These are phyloP conservation scores for Suillus hirtellus DNA, from an alignment of 768 basidiomycete species.

Conservation along the genomic window DNA sequence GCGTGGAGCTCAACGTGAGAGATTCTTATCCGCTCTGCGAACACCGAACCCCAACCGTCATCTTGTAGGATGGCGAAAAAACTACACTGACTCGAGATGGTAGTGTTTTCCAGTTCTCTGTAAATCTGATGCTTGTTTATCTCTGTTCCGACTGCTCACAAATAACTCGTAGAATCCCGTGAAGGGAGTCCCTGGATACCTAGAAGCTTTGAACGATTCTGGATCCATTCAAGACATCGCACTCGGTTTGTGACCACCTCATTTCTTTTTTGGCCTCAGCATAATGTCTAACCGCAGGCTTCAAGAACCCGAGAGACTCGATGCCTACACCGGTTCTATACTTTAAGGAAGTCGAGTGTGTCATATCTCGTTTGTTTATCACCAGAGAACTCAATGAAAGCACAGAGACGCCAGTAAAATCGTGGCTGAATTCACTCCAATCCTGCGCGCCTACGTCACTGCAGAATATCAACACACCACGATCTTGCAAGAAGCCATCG, in stretches of 20 bases:
- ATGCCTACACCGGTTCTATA: not conserved
- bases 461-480: not conserved
- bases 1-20: not conserved
- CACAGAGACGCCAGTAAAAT: not conserved
- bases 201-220: not conserved
- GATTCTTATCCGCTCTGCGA: not conserved
- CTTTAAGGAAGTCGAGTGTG: conserved; percentile 7
- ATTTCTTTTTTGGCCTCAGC: too few relatives aligned
- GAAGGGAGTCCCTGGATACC: not conserved
- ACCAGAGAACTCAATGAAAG: not conserved
- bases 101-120: not conserved
- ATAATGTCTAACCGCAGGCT: not conserved
- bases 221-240: not conserved
- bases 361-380: not conserved
- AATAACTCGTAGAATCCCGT: not conserved
- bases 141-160: not conserved
- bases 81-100: not conserved
- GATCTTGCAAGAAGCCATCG: not conserved
- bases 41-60: too few relatives aligned
- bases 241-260: not conserved
- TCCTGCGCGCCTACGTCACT: conserved; percentile 4
- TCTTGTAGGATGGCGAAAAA: not conserved
- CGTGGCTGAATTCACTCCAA: not conserved
- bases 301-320: not conserved
- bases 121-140: not conserved